Conservation (phyloP, 805 yeast genomes). For the Crinitomyces ghanaensis region DNA sequence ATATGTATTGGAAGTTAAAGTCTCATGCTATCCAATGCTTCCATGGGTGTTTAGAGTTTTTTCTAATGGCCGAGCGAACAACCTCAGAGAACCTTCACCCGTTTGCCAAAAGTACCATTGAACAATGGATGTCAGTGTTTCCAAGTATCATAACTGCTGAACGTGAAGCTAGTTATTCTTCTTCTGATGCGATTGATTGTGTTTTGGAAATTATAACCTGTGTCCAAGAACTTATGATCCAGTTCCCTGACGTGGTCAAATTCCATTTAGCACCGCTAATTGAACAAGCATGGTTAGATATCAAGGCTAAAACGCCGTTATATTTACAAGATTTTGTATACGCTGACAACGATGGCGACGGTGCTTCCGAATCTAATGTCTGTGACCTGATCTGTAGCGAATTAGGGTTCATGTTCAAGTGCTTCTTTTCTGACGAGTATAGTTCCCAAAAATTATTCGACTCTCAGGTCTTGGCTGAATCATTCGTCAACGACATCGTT, state of each 20-base stretch:
- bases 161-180: neutral
- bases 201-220: too few relatives aligned
- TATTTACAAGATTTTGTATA: neutral
- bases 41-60: slow-evolving; percentile 23
- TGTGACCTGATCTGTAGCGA: too few relatives aligned
- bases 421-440: too few relatives aligned
- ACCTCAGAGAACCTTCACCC: slow-evolving; percentile 3
- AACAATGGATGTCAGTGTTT: slow-evolving; percentile 9
- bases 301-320: neutral
- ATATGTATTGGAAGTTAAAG: slow-evolving; percentile 4
- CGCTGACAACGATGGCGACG: neutral
- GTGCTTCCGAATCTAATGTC: slow-evolving; percentile 1
- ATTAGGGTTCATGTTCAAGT: too few relatives aligned
- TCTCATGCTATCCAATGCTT: slow-evolving; percentile 24
- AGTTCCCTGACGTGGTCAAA: too few relatives aligned
- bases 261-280: too few relatives aligned
- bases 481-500: neutral
- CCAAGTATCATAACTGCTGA: slow-evolving; percentile 3
- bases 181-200: neutral
- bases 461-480: slow-evolving; percentile 2
- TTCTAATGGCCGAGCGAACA: slow-evolving; percentile 16
- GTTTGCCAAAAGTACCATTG: slow-evolving; percentile 6
- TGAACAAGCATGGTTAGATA: too few relatives aligned
- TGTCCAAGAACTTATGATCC: too few relatives aligned
- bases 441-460: slow-evolving; percentile 1